Base-by-base conservation (phyloP, 257 asterid species). In the Coffea canephora region DNA sequence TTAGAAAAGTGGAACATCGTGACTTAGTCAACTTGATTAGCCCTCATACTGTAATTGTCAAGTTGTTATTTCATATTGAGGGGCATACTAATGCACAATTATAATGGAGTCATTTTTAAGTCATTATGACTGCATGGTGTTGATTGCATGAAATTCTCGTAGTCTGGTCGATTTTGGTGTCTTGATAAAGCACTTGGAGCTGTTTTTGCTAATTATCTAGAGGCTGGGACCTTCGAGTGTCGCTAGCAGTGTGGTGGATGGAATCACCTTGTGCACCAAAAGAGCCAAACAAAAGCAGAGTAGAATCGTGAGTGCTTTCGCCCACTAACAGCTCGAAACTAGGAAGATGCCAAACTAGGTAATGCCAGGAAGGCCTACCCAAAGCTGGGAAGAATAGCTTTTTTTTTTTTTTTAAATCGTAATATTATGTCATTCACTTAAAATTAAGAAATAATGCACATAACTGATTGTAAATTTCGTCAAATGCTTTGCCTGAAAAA, bases 341-440 rank as follows among this genome's bases (percentile, higher is more conserved):
- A 61, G 85, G 84, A 87, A 85, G 82, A 77, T 81, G 88, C 83
- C 90, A 90, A 86, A 79, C 71, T 27, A 76, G 74, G 84, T 82
- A 68, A 71, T 79, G 87, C 82, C 85, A 78, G 69, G 82, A 71
- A 76, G 74, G 74, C 46, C 69, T 80, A 11, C 61, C 80, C 85
- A 64, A 81, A 84, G 27, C 82, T 82, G 76, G 80, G 80, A 27
- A 61, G 73, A 45, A 66, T n/a, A 1, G 21, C 68, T 21, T 57
- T 68, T 68, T 31, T 31, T 21, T n/a, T n/a, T 50, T 15, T 31
- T 31, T 21, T 15, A 21, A 34, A 21, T 67, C 19, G 31, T 50
- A 69, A 16, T 48, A 34, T 43, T 76, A 36, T 49, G 19, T 25
- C 25, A 48, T 49, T 66, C 57, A 45, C 19, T 13, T 48, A 48